A percentile compares a stretch with the other conserved stretches of the same genome.
Evolutionary conservation across 345 rosid species (phyloP).

Genomic region (Linum trigynum): DNA sequence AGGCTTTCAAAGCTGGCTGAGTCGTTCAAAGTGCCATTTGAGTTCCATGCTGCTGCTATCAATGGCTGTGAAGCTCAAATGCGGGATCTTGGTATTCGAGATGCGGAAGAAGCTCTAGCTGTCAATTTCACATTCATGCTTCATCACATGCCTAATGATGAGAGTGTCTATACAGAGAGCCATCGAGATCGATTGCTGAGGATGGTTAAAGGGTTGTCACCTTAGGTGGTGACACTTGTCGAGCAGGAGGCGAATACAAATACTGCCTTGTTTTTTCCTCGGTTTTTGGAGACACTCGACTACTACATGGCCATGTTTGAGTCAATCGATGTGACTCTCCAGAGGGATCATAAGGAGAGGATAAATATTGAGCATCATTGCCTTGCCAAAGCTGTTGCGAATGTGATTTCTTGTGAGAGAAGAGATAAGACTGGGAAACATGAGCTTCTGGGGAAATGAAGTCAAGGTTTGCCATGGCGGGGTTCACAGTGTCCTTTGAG

Average conservation of each 20-base stretch:
- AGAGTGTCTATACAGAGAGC: conserved; percentile 74
- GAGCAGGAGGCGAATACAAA: conserved; percentile 92
- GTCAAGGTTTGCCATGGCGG: conserved; percentile 72
- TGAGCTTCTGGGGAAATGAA: conserved; percentile 79
- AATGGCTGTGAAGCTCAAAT: conserved; percentile 42
- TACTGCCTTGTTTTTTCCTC: conserved; percentile 69
- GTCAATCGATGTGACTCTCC: conserved; percentile 67
- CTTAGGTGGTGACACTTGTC: conserved; percentile 82
- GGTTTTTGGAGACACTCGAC: conserved; percentile 64
- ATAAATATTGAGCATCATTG: conserved; percentile 87
- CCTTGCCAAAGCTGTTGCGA: conserved; percentile 75
- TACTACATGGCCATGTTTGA: conserved; percentile 86
- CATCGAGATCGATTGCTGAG: conserved; percentile 67
- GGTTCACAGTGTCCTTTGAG: conserved; percentile 74
- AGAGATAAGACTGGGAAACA: conserved; percentile 72
- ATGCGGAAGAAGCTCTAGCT: conserved; percentile 58
- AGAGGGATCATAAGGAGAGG: conserved; percentile 65
- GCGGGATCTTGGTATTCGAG: conserved; percentile 34
- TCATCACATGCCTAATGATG: conserved; percentile 82
- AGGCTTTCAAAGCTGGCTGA: conserved; percentile 53
- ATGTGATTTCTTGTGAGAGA: conserved; percentile 86
- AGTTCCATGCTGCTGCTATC: conserved; percentile 56
- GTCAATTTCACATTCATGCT: conserved; percentile 81
- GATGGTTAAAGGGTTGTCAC: conserved; percentile 59
- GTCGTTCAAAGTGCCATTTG: conserved; percentile 66